Base-by-base conservation (phyloP, 2,329 filamentous ascomycete genomes). In the Talaromyces sp. region DNA sequence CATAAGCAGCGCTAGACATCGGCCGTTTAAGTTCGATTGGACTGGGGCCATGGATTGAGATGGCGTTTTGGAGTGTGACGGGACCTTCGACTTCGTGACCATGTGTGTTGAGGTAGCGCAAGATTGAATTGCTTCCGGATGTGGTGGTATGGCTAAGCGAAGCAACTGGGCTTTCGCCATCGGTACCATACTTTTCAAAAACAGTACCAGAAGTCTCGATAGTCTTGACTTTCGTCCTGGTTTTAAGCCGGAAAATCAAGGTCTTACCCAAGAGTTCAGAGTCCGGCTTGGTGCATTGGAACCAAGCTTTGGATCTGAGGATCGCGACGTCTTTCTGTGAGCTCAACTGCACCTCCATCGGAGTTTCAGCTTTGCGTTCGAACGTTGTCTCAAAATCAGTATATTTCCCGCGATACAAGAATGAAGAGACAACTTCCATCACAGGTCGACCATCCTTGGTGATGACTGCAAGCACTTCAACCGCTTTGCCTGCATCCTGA, bases 391-490 rank as follows among this genome's bases (percentile, higher is more conserved):
- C 90, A 70, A 87, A 99, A 76, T 99, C 95, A 61, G 85, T 89
- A 80, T 98, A 99, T 33, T 84, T 83, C 61, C 95, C 95, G 56
- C 95, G 90, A 83, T 99, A 99, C 71, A 99, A 78, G 84, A 99
- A 99, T 77, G 99, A 93, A 65, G 92, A 97, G 11, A 92, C 97
- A 28, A 99, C 95, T 75, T 98, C 92, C 95, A 99, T 99, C 66
- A 99, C 91, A 7, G 92, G 83, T 75, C 90, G 78, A 21, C 89
- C 89, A 61, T 93, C 86, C 48, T 95, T 89, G 60, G 85, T 89
- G 71, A 99, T 96, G 6, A 95, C 98, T 66, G 95, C 95, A 71
- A 92, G 96, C 16, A 99, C 93, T 79, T 99, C 95, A 23, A 99
- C 95, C 92, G 99, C 96, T 84, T 99, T 99, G 52, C 95, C 95